Evolutionary conservation across 352 stramenopile genomes (phyloP).

Genomic region (Phytophthora pluvialis): DNA sequence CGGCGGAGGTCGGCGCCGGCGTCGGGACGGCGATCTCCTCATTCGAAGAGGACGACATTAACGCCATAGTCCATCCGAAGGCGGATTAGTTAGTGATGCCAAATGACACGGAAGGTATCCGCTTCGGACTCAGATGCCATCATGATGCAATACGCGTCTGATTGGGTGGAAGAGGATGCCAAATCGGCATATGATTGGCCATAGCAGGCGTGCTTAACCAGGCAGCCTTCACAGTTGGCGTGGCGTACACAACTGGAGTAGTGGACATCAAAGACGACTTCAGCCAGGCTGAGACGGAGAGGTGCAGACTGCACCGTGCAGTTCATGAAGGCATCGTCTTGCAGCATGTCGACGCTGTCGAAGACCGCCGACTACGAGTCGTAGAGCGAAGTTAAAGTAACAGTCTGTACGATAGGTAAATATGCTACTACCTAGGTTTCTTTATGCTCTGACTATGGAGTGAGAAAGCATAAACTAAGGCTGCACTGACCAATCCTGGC

Average conservation of each 20-base stretch:
- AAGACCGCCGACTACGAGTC: no score
- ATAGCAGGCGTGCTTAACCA: no score
- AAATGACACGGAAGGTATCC: conserved; percentile 8
- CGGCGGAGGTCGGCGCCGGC: conserved; percentile 4
- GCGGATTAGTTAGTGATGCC: conserved; percentile 5
- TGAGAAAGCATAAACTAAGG: neutral
- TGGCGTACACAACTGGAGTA: neutral
- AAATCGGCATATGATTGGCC: neutral
- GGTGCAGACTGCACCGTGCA: no score
- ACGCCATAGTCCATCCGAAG: conserved; percentile 11
- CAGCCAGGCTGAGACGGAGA: neutral
- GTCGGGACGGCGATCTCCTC: conserved; percentile 10
- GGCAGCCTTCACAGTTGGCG: no score
- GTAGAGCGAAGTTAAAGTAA: neutral
- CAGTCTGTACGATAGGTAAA: neutral
- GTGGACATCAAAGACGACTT: neutral
- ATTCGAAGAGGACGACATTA: conserved; percentile 8
- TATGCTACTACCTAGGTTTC: no score
- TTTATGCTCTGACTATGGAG: no score
- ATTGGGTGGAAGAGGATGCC: neutral
- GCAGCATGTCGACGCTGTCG: no score
- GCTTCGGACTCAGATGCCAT: conserved; percentile 10
- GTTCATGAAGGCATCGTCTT: no score
- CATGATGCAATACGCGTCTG: neutral
- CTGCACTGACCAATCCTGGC: neutral